Evolutionary conservation across 176 grass and related monocot species (phyloP).

Genomic region (Hyparrhenia diplandra): DNA sequence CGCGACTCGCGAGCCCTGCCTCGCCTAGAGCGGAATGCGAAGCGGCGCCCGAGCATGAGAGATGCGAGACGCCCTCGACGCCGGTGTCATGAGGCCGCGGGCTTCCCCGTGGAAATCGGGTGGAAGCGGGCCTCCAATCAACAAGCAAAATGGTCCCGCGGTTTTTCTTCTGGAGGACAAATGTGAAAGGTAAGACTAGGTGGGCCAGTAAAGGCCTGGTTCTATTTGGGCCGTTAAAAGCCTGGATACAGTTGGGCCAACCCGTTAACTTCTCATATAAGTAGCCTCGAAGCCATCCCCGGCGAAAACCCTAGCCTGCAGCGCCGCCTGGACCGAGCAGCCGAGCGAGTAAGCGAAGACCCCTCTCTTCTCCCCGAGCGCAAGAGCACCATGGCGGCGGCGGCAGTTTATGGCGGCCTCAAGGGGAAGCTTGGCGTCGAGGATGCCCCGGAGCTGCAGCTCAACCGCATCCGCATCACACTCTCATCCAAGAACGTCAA

Average conservation of each 20-base stretch:
- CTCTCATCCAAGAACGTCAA: slow-evolving; percentile 52
- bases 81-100: no score
- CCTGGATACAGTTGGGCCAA: background rate
- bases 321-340: slow-evolving; percentile 2
- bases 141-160: no score
- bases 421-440: slow-evolving; percentile 46
- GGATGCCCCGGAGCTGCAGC: slow-evolving; percentile 34
- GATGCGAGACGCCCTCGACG: no score
- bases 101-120: no score
- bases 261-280: background rate
- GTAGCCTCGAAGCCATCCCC: background rate
- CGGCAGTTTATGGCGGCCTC: slow-evolving; percentile 34
- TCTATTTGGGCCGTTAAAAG: background rate
- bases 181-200: no score
- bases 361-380: background rate
- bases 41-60: no score
- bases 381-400: slow-evolving; percentile 22
- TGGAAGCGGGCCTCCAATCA: no score
- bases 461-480: slow-evolving; percentile 55
- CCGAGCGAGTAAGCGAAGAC: background rate
- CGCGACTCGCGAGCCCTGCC: no score
- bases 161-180: background rate
- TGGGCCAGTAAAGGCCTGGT: background rate
- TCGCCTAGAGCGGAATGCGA: no score
- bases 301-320: slow-evolving; percentile 22